A percentile compares a stretch with the other conserved stretches of the same genome.
phyloP scores from a whole-genome alignment of 1,284 basidiomycete species.

The Boletellus sp. region DNA sequence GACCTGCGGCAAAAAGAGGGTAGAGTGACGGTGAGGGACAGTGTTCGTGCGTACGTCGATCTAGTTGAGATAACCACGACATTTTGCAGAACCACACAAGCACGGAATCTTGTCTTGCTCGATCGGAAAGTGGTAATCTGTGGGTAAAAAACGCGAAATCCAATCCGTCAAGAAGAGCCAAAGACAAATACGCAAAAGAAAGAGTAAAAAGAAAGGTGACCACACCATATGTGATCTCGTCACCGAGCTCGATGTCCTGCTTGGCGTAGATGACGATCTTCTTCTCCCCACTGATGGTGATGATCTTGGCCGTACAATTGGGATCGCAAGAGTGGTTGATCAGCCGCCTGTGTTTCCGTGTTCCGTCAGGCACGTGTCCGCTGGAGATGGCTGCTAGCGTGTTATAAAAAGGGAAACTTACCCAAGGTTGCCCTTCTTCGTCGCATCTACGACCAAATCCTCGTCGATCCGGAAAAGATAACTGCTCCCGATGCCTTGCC shows the following conservation, averaged over 20 bases:
- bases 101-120: conserved; percentile 92
- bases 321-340: conserved; percentile 98
- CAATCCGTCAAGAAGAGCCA: conserved; percentile 2
- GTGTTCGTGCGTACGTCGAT: neutral
- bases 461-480: conserved; percentile 94
- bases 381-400: conserved; percentile 1
- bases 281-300: conserved; percentile 97
- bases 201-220: conserved; percentile 13
- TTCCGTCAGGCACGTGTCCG: conserved; percentile 11
- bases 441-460: conserved; percentile 94
- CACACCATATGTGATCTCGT: conserved; percentile 91
- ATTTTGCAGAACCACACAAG: conserved; percentile 82
- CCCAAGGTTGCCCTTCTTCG: conserved; percentile 98
- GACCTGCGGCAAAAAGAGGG: neutral
- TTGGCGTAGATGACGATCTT: conserved; percentile 99
- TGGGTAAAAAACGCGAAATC: too few species aligned
- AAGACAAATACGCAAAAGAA: neutral
- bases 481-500: conserved; percentile 92
- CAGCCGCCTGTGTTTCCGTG: conserved; percentile 63
- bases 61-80: conserved; percentile 87
- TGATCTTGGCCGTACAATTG: conserved; percentile 97
- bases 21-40: neutral
- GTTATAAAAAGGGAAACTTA: conserved; percentile 40
- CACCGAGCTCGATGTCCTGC: conserved; percentile 87
- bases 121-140: conserved; percentile 91